These are phyloP conservation scores for Salix caprea DNA, from an alignment of 345 rosid genomes.

Conservation along the genomic window DNA sequence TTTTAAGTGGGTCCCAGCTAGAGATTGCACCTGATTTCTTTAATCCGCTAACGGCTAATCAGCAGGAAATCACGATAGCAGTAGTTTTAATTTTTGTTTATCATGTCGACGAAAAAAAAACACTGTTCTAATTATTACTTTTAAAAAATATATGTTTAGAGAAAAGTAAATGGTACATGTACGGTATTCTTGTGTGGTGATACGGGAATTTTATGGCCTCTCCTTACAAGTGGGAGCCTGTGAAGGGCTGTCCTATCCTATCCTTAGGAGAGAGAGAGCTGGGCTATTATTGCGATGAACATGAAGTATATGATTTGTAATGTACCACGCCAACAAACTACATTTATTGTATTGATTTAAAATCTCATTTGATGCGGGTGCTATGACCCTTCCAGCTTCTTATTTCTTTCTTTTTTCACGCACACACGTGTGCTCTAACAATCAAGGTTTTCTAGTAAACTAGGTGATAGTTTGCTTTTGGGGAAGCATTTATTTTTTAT, in stretches of 20 bases:
- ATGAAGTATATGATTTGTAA: background rate
- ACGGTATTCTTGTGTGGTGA: constrained; percentile 16
- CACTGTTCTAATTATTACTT: too few relatives aligned
- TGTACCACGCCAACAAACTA: background rate
- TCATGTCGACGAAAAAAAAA: too few relatives aligned
- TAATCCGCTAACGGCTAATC: background rate
- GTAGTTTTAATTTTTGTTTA: background rate
- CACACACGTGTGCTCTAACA: background rate
- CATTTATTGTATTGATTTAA: background rate
- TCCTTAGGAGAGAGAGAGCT: background rate
- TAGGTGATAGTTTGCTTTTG: too few relatives aligned
- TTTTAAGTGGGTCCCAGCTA: constrained; percentile 1
- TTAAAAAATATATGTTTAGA: too few relatives aligned
- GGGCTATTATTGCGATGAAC: background rate
- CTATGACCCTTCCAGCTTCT: too few relatives aligned
- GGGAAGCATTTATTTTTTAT: too few relatives aligned
- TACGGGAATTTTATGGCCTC: constrained; percentile 9
- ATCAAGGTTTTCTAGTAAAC: background rate
- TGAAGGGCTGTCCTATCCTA: background rate
- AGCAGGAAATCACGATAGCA: background rate
- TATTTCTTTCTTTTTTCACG: background rate
- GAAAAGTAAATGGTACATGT: background rate
- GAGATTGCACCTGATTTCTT: background rate
- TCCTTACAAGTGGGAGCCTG: constrained; percentile 37
- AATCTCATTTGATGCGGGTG: background rate